These are phyloP conservation scores for Larix kaempferi DNA, from an alignment of 75 land plant genomes.

Conservation along the genomic window DNA sequence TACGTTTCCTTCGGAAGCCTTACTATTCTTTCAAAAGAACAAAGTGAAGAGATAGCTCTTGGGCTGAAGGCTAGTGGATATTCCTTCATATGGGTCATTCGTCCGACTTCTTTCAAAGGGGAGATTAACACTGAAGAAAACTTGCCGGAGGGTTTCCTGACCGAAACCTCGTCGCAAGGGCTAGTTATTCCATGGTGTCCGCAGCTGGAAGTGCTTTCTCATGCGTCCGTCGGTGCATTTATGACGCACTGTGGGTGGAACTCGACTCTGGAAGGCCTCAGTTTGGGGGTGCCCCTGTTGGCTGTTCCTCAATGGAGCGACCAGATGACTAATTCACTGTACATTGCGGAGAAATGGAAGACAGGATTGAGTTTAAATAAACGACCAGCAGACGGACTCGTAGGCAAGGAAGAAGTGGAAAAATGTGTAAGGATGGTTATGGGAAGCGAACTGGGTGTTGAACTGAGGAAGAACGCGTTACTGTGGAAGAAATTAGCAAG, in stretches of 20 bases:
- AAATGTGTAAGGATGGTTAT: slow-evolving; percentile 33
- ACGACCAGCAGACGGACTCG: slow-evolving; percentile 2
- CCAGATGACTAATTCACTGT: slow-evolving; percentile 27
- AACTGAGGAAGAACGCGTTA: slow-evolving; percentile 31
- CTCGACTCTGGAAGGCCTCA: slow-evolving; percentile 29
- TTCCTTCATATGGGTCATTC: slow-evolving; percentile 40
- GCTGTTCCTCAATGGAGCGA: slow-evolving; percentile 29
- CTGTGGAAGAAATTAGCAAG: slow-evolving; percentile 43
- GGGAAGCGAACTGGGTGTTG: slow-evolving; percentile 21
- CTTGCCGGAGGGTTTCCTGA: slow-evolving; percentile 13
- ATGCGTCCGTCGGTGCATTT: slow-evolving; percentile 30
- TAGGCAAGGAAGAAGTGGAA: slow-evolving; percentile 37
- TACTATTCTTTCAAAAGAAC: slow-evolving; percentile 10
- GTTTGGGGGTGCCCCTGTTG: slow-evolving; percentile 29
- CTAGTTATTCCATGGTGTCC: slow-evolving; percentile 32
- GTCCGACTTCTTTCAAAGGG: not conserved
- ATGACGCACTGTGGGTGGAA: slow-evolving; percentile 48
- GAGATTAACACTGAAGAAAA: too few species aligned
- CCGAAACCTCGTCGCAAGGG: slow-evolving; percentile 6
- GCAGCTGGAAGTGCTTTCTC: slow-evolving; percentile 27
- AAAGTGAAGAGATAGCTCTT: slow-evolving; percentile 25
- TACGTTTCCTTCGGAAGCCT: slow-evolving; percentile 48
- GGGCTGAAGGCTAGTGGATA: slow-evolving; percentile 18
- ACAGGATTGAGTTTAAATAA: slow-evolving; percentile 15
- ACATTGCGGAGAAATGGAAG: slow-evolving; percentile 17